Conservation (phyloP, 306 rosid genomes). For the Fragaria vesca region DNA sequence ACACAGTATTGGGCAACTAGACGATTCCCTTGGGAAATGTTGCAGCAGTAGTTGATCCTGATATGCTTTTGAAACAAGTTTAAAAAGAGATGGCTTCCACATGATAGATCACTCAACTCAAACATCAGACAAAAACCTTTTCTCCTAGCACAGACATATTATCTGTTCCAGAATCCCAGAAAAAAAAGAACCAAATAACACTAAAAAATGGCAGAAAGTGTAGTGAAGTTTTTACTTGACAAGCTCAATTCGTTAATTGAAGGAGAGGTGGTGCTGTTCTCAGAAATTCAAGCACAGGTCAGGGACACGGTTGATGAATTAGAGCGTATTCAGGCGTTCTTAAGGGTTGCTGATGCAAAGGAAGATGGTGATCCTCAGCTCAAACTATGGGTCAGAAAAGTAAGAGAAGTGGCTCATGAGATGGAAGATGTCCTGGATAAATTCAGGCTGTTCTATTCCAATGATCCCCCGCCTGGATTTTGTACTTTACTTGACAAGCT, state of each 20-base stretch:
- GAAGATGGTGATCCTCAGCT: conserved; percentile 22
- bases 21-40: neutral
- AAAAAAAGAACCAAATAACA: neutral
- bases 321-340: conserved; percentile 27
- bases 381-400: conserved; percentile 29
- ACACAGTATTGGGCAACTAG: too few relatives aligned
- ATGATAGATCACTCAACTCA: conserved; percentile 38
- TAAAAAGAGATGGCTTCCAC: neutral
- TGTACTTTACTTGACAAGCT: neutral
- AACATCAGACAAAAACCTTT: neutral
- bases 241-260: conserved; percentile 26
- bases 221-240: conserved; percentile 33
- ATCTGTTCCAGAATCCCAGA: too few relatives aligned
- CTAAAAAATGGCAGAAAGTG: conserved; percentile 49
- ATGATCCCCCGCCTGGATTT: neutral
- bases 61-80: neutral
- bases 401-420: conserved; percentile 31
- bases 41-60: neutral
- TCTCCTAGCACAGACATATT: neutral
- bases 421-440: conserved; percentile 37
- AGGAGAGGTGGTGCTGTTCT: conserved; percentile 40
- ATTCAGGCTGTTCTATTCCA: neutral
- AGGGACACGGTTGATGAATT: conserved; percentile 11
- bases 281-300: conserved; percentile 27
- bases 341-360: conserved; percentile 28